Evolutionary conservation across 257 asterid species (phyloP).

Genomic region (Leonotis leonurus): DNA sequence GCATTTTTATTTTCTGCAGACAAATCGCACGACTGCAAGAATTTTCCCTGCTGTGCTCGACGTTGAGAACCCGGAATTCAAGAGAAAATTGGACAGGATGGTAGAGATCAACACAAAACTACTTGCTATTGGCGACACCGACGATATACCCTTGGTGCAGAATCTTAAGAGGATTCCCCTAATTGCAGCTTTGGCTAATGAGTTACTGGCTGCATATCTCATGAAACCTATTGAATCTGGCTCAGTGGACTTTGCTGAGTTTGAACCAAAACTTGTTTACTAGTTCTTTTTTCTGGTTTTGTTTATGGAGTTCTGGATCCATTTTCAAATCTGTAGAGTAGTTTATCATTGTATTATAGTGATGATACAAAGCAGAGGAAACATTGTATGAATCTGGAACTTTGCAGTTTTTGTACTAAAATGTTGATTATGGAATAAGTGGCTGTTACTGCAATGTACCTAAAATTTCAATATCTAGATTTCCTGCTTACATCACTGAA

Average conservation of each 20-base stretch:
- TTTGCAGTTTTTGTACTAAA: constrained; percentile 10
- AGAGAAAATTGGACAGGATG: constrained; percentile 90
- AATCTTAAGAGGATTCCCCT: constrained; percentile 85
- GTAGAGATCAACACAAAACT: constrained; percentile 66
- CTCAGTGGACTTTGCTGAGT: constrained; percentile 84
- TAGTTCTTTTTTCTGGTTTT: constrained; percentile 14
- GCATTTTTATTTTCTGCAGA: constrained; percentile 38
- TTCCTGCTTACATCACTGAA: no score
- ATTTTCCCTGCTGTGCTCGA: constrained; percentile 94
- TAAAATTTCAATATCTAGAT: no score
- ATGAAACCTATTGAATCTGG: constrained; percentile 98
- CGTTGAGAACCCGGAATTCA: constrained; percentile 93
- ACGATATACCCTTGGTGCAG: constrained; percentile 71
- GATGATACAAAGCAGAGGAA: constrained; percentile 17
- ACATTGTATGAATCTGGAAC: constrained; percentile 10
- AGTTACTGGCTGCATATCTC: constrained; percentile 76
- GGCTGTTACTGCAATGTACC: no score
- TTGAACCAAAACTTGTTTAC: constrained; percentile 73
- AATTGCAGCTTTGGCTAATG: constrained; percentile 75
- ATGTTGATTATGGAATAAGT: no score
- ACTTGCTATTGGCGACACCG: constrained; percentile 58
- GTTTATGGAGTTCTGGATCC: background rate
- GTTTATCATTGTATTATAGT: constrained; percentile 18
- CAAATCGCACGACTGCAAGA: constrained; percentile 88
- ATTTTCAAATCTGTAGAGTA: background rate